Conservation (phyloP, 2,329 filamentous ascomycete genomes). For the Podosphaera fusca region DNA sequence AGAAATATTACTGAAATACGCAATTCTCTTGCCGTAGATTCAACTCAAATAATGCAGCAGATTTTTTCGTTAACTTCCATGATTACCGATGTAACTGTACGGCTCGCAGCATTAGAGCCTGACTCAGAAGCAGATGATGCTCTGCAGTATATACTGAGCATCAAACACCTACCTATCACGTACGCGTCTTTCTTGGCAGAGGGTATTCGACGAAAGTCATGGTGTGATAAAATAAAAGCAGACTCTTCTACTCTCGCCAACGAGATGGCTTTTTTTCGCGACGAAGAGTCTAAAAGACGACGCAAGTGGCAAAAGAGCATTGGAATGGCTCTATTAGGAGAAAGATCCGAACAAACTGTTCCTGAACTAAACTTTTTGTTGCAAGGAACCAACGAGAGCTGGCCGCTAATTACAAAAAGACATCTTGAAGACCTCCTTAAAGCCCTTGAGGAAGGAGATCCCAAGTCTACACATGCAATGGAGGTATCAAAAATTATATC, state of each 20-base stretch:
- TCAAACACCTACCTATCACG: constrained; percentile 65
- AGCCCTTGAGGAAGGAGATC: constrained; percentile 37
- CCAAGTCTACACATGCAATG: constrained; percentile 40
- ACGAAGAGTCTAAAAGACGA: constrained; percentile 73
- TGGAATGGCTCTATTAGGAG: constrained; percentile 42
- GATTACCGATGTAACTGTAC: constrained; percentile 47
- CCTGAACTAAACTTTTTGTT: constrained; percentile 69
- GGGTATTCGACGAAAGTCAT: constrained; percentile 66
- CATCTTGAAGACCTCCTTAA: constrained; percentile 57
- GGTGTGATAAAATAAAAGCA: constrained; percentile 71
- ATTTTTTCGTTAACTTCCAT: constrained; percentile 61
- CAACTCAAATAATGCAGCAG: constrained; percentile 53
- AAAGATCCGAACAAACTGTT: constrained; percentile 43
- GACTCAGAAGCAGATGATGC: constrained; percentile 55
- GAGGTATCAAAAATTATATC: constrained; percentile 56
- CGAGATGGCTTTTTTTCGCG: constrained; percentile 76
- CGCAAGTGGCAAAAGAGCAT: constrained; percentile 79
- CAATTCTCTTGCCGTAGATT: constrained; percentile 41
- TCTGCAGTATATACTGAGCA: constrained; percentile 57
- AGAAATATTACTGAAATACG: constrained; percentile 38
- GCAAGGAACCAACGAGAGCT: constrained; percentile 53
- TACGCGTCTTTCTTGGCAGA: constrained; percentile 81
- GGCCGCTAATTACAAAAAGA: constrained; percentile 54
- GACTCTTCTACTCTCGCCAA: constrained; percentile 78
- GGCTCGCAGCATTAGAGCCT: constrained; percentile 47